Base-by-base conservation (phyloP, 805 yeast genomes). In the Sugiyamaella valdiviana region DNA sequence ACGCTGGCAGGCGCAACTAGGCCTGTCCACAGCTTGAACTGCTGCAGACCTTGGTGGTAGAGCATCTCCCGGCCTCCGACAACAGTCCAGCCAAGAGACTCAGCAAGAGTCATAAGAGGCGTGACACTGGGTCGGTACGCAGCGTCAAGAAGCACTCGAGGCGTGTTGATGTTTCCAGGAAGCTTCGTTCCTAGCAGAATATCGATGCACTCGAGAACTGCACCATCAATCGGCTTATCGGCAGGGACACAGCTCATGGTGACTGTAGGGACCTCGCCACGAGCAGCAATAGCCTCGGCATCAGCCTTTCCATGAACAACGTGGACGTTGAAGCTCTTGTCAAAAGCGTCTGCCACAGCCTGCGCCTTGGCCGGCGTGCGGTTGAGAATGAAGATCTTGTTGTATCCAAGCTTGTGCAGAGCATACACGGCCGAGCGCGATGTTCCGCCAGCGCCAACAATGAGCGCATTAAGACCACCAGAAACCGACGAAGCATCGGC, bases 361-460 rank as follows among this genome's bases (percentile, higher is more conserved):
- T 64, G 62, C 45, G 88, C 70, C 61, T 87, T 87, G 6, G 82
- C 69, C 0, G 70, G 63, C 1, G 96, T 88, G 64, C 98, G 80
- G 71, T 90, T 91, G 50, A 86, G 63, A 72, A 91, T 72, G 69
- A 80, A 88, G 51, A 91, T 85, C 57, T 73, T 79, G 19, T 69
- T 57, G 65, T 95, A 87, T 2, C 96, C 96, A 71, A 91, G 69
- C 52, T 78, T 61, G 61, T 80, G 77, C 55, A 93, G 73, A 1
- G 99, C 97, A 64, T 78, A 89, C 14, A 86, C 79, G 0, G 97
- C 98, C 38, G 99, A 96, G 60, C 96, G 77, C 0, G 96, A 82
- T 21, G 99, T 90, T 39, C 99, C 99, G 38, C 99, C 99, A 17
- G 96, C 96, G 45, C 99, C 99, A 55, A 93, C 73, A 40, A 93